phyloP scores from a whole-genome alignment of 192 early-diverging fungal species.

The Coemansia sp. region DNA sequence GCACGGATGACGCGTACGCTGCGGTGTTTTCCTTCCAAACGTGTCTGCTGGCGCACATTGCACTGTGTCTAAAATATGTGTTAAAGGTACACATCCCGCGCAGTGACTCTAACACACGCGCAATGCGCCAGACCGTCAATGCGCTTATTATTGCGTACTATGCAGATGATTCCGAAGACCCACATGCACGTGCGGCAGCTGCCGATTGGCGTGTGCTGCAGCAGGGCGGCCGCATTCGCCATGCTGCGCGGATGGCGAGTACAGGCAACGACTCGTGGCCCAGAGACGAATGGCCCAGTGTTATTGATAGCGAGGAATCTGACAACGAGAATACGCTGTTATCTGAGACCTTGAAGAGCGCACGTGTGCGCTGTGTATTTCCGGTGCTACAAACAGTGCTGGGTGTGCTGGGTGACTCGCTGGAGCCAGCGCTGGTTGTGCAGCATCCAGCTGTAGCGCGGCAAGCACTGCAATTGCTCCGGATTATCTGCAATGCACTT shows the following conservation, averaged over 20 bases:
- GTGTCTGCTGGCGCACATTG: slow-evolving; percentile 20
- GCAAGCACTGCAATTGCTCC: slow-evolving; percentile 22
- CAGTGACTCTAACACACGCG: neutral
- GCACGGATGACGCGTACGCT: slow-evolving; percentile 3
- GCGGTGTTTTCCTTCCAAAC: slow-evolving; percentile 18
- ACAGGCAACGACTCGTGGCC: slow-evolving; percentile 1
- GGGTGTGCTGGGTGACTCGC: slow-evolving; percentile 25
- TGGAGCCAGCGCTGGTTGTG: slow-evolving; percentile 21
- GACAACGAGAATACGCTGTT: neutral
- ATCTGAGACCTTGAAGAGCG: slow-evolving; percentile 9
- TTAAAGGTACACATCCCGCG: slow-evolving; percentile 5
- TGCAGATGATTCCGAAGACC: slow-evolving; percentile 9
- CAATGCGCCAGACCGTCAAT: slow-evolving; percentile 15
- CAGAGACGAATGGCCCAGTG: neutral
- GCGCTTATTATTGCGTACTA: slow-evolving; percentile 26
- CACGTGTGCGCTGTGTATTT: slow-evolving; percentile 23
- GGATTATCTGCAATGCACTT: slow-evolving; percentile 37
- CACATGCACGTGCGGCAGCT: slow-evolving; percentile 24
- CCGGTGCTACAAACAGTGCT: slow-evolving; percentile 15
- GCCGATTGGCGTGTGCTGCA: slow-evolving; percentile 8
- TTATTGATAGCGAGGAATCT: neutral
- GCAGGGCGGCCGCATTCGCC: neutral
- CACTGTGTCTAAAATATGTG: slow-evolving; percentile 18
- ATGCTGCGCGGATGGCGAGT: neutral
- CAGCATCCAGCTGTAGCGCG: slow-evolving; percentile 31